Base-by-base conservation (phyloP, 345 rosid species). In the Linum tenue region DNA sequence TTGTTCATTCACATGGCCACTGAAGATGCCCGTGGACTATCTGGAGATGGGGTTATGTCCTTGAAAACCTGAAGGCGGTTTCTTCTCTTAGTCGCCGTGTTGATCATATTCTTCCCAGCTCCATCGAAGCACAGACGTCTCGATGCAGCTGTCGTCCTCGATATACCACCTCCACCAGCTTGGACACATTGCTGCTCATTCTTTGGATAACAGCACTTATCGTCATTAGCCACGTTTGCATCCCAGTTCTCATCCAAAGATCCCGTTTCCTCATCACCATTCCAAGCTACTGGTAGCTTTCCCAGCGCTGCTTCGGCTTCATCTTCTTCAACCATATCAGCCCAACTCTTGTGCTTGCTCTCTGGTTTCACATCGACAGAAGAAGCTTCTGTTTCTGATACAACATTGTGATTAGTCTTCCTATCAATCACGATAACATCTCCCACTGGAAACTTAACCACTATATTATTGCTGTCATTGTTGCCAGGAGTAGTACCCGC, bases 321-420 rank as follows among this genome's bases (percentile, higher is more conserved):
- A 59, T 86, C 91, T 69, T 88, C 97, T 74, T 86, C 96, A 3
- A 68, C 94, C 12, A 86, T 81, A 64, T 86, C 98, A 11, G 90
- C 98, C 98, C 95, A 89, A 60, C 88, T 89, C 78, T 81, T 86
- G 70, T 14, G n/a, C 14, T 17, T 39, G 4, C 43, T 39, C 37
- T 44, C 63, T 1, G 6, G n/a, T 16, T 39, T 10, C 50, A 37
- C 38, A n/a, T 56, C 68, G 6, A 48, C 39, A 22, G 5, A 22
- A 17, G 39, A 56, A 57, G 69, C 40, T 67, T 56, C 64, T 10
- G 22, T 12, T 67, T 3, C 42, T 43, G 42, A 4, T 16, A 59
- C 59, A 37, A 14, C 51, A 11, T 38, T 36, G 1, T 22, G 31
- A 22, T 22, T 22, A 22, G 31, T 22, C 31, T 22, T 22, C 31